Evolutionary conservation across 148 eudicot species (phyloP), one percentile per base, ranked within the genome.

Genomic region (Amaranthus palmeri): DNA sequence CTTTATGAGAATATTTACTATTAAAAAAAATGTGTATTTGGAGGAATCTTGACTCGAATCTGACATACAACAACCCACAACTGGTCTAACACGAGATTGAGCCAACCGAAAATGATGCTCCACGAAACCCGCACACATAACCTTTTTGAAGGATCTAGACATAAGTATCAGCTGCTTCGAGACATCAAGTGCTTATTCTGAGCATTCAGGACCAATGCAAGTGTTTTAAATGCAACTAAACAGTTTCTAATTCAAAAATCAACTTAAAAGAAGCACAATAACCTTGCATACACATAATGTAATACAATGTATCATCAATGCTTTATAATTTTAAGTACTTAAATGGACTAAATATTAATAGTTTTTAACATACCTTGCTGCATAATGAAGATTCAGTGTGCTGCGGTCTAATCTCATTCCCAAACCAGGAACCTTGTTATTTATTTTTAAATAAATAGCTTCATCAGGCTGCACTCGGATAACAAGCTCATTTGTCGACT

Each of bases 391-490:
- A 83, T 89, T 95, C 57, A 95, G 96, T 66, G 86, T 91, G 74
- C 98, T 95, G 10, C 91, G 86, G 82, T 95, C 98, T 84, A 95
- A 76, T 89, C 87, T 80, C 97, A 95, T 91, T 17, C 90, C 92
- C 79, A 95, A 70, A 13, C 98, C 98, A 46, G 98, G 98, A 65
- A 95, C 97, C 83, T 95, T 95, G 77, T 95, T 95, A 75, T 95
- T 95, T 68, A 95, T 91, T 81, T 88, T 95, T 70, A 95, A 70
- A 78, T 89, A 91, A 65, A 95, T 88, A 53, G 86, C 96, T 85
- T 95, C 98, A 77, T 91, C 96, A 36, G 98, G 96, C 79, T 95
- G 98, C 54, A 95, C 92, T 65, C 92, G 86, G 72, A 95, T 91
- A 75, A 95, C 98, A 76, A 91, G 92, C 87, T 95, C 98, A 81